Evolutionary conservation across 768 basidiomycete genomes (phyloP), one percentile per base, ranked within the genome.

Genomic region (Leucocoprinus leucothites): DNA sequence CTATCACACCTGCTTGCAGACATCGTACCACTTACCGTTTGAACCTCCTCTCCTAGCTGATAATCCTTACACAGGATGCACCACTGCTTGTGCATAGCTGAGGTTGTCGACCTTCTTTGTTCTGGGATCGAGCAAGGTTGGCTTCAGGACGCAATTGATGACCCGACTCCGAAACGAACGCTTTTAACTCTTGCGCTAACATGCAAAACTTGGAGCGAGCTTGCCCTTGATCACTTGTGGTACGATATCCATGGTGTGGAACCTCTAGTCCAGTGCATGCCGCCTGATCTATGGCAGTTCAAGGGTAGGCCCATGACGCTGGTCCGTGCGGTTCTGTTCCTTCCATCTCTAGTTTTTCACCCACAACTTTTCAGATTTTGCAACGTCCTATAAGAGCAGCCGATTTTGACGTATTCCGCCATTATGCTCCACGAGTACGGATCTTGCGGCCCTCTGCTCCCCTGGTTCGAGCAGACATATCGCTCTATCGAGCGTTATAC

Each of bases 201-300:
- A 9, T 40, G 38, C 40, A 34, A 38, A 2, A 21, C 38, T 24
- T 41, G 21, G 38, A 43, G 26, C 16, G 50, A 21, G 2, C 7
- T 43, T n/a, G 50, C 50, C 7, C 50, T 51, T 25, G 38, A 41
- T 19, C 4, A 16, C n/a, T 43, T 51, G 16, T 51, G 50, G 50
- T 43, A 43, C 26, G 11, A 26, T 18, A 41, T 51, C 11, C 7
- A 41, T 2, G 36, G 50, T 7, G 24, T 51, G 5, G 38, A 28
- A 9, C 38, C 50, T 16, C 35, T 51, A 14, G 24, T 51, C 18
- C 13, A 16, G 38, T 41, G 38, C 24, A 41, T 51, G 50, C 50
- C 50, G 13, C 14, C n/a, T 5, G 50, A 51, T 31, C 34, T 51
- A 13, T 51, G 38, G 38, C 11, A 18, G 22, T 13, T 21, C 4